Evolutionary conservation across 805 yeast species (phyloP), one percentile per base, ranked within the genome.

Genomic region (Candida pseudofarinosa): DNA sequence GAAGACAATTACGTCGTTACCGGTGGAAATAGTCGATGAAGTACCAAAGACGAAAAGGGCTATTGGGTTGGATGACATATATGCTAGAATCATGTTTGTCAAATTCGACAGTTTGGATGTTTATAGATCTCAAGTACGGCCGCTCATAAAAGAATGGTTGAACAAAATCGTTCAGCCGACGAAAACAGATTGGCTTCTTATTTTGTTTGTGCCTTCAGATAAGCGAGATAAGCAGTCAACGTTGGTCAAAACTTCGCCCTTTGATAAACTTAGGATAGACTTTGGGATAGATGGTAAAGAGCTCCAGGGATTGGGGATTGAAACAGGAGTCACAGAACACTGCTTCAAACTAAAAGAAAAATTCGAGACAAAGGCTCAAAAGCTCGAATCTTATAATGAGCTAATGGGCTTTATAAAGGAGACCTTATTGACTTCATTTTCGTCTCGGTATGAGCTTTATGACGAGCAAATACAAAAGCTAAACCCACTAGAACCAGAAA

Each of bases 131-230:
- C 86, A 83, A 53, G 88, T 85, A 0, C 75, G 99, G 33, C 96
- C 95, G 1, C 67, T 88, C 50, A 79, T 90, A 17, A 75, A 73
- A 38, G 93, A 85, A 50, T 93, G 99, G 98, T 67, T 86, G 19
- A 69, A 74, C 36, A 54, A 69, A 33, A 49, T 63, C 35, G 66
- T 64, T 3, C 50, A 63, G 33, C 54, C 71, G 41, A 52, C 70
- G 35, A 51, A 68, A 49, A 76, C 83, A 7, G 82, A 80, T 39
- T 80, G 89, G 83, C 67, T 77, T 46, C 71, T 88, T 3, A 60
- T 87, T 0, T 69, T 77, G 38, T 77, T 74, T 53, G 71, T 74
- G 3, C 72, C 78, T 1, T 46, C 57, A 15, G 62, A 59, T n/a
- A 49, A 48, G 12, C 63, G 64, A 41, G 74, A 63, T 42, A 60